Percentiles rank a stretch among this genome's conserved stretches.
These are phyloP conservation scores for Fraxinus xanthoxyloides DNA, from an alignment of 305 asterid species.

Conservation along the genomic window DNA sequence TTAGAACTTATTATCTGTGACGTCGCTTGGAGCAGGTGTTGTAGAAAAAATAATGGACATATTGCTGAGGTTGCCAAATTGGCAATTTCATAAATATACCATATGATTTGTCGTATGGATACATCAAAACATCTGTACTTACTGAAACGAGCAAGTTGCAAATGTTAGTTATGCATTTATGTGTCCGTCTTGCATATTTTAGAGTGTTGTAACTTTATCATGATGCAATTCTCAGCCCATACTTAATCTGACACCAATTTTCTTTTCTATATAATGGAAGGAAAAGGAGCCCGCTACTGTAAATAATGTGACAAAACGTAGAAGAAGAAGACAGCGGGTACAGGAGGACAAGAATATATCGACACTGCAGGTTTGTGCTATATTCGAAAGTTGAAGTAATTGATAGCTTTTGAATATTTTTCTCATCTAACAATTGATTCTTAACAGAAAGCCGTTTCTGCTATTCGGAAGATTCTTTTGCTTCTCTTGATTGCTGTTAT, in stretches of 20 bases:
- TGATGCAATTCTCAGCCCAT: neutral
- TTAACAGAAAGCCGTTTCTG: constrained; percentile 50
- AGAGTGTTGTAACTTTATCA: neutral
- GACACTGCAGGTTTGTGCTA: constrained; percentile 52
- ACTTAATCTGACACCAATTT: constrained; percentile 2
- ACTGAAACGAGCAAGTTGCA: neutral
- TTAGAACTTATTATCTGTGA: neutral
- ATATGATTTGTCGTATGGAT: neutral
- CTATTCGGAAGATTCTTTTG: constrained; percentile 40
- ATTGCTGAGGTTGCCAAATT: neutral
- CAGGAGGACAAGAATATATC: constrained; percentile 55
- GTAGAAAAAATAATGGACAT: neutral
- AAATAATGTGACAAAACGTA: constrained; percentile 51
- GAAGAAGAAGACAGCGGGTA: constrained; percentile 50
- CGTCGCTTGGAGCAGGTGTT: neutral
- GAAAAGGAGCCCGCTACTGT: constrained; percentile 57
- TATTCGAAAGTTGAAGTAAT: neutral
- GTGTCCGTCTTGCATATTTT: neutral
- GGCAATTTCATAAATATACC: neutral
- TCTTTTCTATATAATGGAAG: constrained; percentile 29
- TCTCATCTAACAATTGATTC: constrained; percentile 16
- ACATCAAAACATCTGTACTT: neutral
- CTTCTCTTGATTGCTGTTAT: constrained; percentile 29
- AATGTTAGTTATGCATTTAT: neutral
- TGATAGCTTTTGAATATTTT: constrained; percentile 10